These are phyloP conservation scores for Mucor circinelloides DNA, from an alignment of 371 early-diverging fungal species.

Conservation along the genomic window DNA sequence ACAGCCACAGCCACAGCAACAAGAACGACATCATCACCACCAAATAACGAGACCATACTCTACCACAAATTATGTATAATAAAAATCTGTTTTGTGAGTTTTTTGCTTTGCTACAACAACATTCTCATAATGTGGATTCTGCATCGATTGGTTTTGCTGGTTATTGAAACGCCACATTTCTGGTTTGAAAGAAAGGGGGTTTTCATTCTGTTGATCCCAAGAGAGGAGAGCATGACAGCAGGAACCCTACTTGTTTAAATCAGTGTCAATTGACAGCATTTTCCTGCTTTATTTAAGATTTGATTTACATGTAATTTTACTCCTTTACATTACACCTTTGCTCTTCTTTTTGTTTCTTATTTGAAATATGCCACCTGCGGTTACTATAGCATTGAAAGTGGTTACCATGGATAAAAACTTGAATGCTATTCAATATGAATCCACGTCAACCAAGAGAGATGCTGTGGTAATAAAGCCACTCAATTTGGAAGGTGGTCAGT, in stretches of 20 bases:
- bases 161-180: constrained; percentile 4
- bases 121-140: neutral
- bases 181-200: neutral
- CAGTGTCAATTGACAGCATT: constrained; percentile 8
- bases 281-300: neutral
- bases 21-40: neutral
- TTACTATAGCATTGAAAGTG: neutral
- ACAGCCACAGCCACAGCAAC: neutral
- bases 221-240: constrained; percentile 8
- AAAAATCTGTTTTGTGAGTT: neutral
- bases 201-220: neutral
- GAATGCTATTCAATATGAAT: neutral
- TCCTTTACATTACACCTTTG: neutral
- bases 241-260: neutral
- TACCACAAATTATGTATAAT: neutral
- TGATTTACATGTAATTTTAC: neutral
- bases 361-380: neutral
- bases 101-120: neutral
- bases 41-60: neutral
- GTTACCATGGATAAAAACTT: neutral
- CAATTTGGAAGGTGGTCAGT: constrained; percentile 12
- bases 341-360: neutral
- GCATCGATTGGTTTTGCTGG: neutral
- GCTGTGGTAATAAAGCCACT: neutral
- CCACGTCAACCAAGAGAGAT: neutral